These are phyloP conservation scores for Phyllosticta citrichinensis DNA, from an alignment of 2,329 filamentous ascomycete species.

Conservation along the genomic window DNA sequence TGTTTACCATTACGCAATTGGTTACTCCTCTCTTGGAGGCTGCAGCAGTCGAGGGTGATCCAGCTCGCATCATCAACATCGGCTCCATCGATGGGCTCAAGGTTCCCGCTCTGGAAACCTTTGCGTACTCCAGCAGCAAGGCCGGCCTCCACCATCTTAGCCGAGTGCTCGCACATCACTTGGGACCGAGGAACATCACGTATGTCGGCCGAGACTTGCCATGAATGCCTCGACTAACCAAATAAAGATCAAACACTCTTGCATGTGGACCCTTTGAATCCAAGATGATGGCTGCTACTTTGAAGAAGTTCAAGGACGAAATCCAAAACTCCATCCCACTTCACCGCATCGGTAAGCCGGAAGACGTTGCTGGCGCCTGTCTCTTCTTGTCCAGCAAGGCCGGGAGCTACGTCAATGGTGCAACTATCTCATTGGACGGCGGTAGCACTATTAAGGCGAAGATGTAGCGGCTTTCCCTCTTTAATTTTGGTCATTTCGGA, in stretches of 20 bases:
- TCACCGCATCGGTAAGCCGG: constrained; percentile 54
- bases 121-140: constrained; percentile 51
- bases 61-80: constrained; percentile 54
- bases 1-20: constrained; percentile 55
- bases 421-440: constrained; percentile 34
- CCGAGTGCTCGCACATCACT: constrained; percentile 52
- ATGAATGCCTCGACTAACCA: background rate
- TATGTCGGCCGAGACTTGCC: background rate
- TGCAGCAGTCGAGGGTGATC: constrained; percentile 34
- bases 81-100: constrained; percentile 54
- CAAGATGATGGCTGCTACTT: constrained; percentile 64
- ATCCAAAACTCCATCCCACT: constrained; percentile 54
- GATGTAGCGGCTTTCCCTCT: constrained; percentile 16
- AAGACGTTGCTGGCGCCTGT: constrained; percentile 63
- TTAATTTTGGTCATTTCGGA: background rate
- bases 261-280: constrained; percentile 64
- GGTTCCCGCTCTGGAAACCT: constrained; percentile 50
- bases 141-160: constrained; percentile 55
- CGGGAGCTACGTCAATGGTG: constrained; percentile 39
- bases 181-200: constrained; percentile 52
- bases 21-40: constrained; percentile 53
- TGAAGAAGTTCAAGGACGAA: constrained; percentile 45
- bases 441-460: constrained; percentile 28
- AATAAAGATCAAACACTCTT: constrained; percentile 48
- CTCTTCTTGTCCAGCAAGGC: constrained; percentile 60